Percentiles rank a stretch among this genome's conserved stretches.
Conservation (phyloP, 1,284 basidiomycete genomes). For the Malassezia pachydermatis region DNA sequence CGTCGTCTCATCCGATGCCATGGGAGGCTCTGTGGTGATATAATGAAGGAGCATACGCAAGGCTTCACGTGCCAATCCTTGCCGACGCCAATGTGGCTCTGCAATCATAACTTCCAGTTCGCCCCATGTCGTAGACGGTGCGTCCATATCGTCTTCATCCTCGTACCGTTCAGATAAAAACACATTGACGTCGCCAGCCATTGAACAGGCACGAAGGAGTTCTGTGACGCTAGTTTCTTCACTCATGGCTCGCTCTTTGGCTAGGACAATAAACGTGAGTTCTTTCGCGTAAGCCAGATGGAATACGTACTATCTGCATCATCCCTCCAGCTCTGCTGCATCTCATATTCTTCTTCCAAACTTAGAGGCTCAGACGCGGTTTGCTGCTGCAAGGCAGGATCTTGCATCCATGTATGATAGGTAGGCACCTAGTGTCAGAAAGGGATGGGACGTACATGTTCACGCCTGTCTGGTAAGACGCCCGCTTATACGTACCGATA, state of each 20-base stretch:
- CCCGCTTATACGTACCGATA: conserved; percentile 10
- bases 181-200: conserved; percentile 87
- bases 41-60: conserved; percentile 44
- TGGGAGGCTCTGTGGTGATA: conserved; percentile 19
- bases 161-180: conserved; percentile 54
- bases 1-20: background rate
- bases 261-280: conserved; percentile 59
- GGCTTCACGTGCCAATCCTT: conserved; percentile 53
- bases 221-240: conserved; percentile 42
- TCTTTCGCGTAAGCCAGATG: conserved; percentile 52
- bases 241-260: background rate
- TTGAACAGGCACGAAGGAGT: conserved; percentile 51
- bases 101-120: conserved; percentile 78
- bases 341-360: conserved; percentile 74
- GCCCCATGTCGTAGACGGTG: conserved; percentile 49
- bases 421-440: conserved; percentile 11
- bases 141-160: conserved; percentile 15
- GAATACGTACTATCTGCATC: conserved; percentile 67
- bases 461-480: background rate
- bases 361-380: conserved; percentile 79
- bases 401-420: conserved; percentile 86
- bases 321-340: conserved; percentile 79
- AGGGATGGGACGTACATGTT: conserved; percentile 6
- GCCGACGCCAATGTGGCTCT: conserved; percentile 55
- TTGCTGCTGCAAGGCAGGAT: conserved; percentile 61